Percentiles rank a stretch among this genome's conserved stretches.
Evolutionary conservation across 1,284 basidiomycete species (phyloP).

Genomic region (Pulveroboletus ridleyi): DNA sequence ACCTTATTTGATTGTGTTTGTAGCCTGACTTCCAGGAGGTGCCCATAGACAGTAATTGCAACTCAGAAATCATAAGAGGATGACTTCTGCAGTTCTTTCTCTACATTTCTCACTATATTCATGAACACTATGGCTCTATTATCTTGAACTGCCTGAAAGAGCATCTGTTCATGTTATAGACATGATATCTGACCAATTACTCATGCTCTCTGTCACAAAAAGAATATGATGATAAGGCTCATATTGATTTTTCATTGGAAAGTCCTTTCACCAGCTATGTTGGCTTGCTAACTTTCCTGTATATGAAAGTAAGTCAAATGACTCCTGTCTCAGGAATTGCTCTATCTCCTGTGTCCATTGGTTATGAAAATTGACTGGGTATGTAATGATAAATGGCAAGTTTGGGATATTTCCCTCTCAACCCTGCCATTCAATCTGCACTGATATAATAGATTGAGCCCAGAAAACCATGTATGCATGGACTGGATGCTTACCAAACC

Average conservation of each 20-base stretch:
- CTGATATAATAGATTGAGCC: too few species aligned
- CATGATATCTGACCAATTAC: too few species aligned
- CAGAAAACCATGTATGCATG: too few species aligned
- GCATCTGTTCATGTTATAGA: too few species aligned
- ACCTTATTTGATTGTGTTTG: too few species aligned
- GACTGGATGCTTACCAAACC: too few species aligned
- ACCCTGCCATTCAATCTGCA: conserved; percentile 6
- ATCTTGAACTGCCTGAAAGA: neutral
- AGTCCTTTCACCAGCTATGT: neutral
- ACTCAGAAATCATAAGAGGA: neutral
- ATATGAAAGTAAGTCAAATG: conserved; percentile 12
- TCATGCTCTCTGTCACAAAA: neutral
- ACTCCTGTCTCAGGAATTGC: neutral
- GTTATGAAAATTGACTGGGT: conserved; percentile 6
- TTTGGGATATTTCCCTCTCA: conserved; percentile 2
- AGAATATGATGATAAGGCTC: neutral
- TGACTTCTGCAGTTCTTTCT: neutral
- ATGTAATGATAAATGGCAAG: conserved; percentile 12
- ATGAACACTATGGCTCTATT: neutral
- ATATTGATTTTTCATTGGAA: conserved; percentile 3
- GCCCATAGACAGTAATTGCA: neutral
- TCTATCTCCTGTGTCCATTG: conserved; percentile 16
- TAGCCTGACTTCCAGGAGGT: too few species aligned
- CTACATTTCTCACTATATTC: neutral
- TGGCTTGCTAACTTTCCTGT: neutral